Percentiles rank a stretch among this genome's conserved stretches.
Evolutionary conservation across 2,329 filamentous ascomycete genomes (phyloP).

Genomic region (Ceratocystis smalleyi): DNA sequence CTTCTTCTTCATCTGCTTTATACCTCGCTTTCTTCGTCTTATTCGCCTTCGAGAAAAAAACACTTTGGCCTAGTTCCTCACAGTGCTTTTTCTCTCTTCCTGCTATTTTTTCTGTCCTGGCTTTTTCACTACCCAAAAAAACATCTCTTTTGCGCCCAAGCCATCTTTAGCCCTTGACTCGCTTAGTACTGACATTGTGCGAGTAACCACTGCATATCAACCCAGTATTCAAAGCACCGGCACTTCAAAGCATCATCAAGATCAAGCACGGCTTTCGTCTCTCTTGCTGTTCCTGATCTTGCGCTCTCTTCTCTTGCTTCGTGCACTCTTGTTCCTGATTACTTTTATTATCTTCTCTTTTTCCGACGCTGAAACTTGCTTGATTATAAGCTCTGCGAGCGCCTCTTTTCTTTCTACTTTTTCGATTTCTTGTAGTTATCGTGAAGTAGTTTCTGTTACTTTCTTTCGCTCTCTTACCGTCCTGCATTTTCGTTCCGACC

Average conservation of each 20-base stretch:
- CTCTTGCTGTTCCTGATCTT: neutral
- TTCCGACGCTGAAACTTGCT: neutral
- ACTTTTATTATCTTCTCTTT: neutral
- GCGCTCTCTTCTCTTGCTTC: neutral
- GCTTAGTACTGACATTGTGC: neutral
- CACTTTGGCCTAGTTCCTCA: neutral
- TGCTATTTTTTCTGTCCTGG: neutral
- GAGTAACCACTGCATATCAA: neutral
- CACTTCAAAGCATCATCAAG: neutral
- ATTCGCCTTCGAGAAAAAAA: neutral
- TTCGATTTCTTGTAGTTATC: conserved; percentile 9
- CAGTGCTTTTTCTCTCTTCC: neutral
- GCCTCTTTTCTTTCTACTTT: neutral
- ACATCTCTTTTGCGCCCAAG: neutral
- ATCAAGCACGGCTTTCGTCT: neutral
- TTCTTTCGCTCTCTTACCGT: neutral
- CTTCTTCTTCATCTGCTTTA: neutral
- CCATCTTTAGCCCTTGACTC: neutral
- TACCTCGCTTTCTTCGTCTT: neutral
- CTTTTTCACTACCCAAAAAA: neutral
- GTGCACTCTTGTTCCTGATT: neutral
- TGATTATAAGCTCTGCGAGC: conserved; percentile 3
- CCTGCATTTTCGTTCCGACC: neutral
- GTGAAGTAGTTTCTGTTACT: neutral
- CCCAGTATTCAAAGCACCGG: too few relatives aligned